These are phyloP conservation scores for Nannochloropsis gaditana DNA, from an alignment of 108 stramenopile genomes.

Conservation along the genomic window DNA sequence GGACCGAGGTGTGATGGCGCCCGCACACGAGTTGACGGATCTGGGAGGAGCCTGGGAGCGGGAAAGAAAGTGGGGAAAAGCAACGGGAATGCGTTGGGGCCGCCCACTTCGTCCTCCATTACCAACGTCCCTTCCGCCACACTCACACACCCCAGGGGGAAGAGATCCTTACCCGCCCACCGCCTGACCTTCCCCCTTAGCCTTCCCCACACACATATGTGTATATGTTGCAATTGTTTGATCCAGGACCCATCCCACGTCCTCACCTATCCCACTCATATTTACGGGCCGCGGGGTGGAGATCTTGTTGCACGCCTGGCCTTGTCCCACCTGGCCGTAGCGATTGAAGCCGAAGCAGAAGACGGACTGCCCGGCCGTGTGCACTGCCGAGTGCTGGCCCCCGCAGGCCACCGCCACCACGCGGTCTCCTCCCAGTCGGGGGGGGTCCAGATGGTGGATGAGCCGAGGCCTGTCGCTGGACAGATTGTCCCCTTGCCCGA, in stretches of 20 bases:
- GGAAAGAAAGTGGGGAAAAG: background rate
- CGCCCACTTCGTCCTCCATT: background rate
- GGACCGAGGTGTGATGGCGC: constrained; percentile 49
- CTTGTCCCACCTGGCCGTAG: background rate
- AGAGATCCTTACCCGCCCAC: background rate
- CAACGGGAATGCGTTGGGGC: background rate
- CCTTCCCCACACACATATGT: background rate
- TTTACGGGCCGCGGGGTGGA: background rate
- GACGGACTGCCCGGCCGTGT: constrained; percentile 40
- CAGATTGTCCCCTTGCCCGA: constrained; percentile 50
- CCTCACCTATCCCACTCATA: background rate
- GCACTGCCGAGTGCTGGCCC: constrained; percentile 44
- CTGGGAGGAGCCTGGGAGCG: background rate
- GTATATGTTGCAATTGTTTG: too few species aligned
- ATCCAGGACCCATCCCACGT: background rate
- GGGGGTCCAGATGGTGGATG: constrained; percentile 46
- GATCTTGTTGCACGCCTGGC: background rate
- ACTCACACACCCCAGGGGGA: too few species aligned
- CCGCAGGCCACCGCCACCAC: constrained; percentile 43
- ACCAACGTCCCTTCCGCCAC: too few species aligned
- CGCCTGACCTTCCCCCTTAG: background rate
- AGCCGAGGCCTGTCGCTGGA: constrained; percentile 45
- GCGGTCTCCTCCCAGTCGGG: constrained; percentile 35
- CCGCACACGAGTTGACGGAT: constrained; percentile 41
- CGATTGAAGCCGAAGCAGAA: constrained; percentile 50